These are phyloP conservation scores for Eremomyces bilateralis DNA, from an alignment of 495 filamentous ascomycete genomes.

Conservation along the genomic window DNA sequence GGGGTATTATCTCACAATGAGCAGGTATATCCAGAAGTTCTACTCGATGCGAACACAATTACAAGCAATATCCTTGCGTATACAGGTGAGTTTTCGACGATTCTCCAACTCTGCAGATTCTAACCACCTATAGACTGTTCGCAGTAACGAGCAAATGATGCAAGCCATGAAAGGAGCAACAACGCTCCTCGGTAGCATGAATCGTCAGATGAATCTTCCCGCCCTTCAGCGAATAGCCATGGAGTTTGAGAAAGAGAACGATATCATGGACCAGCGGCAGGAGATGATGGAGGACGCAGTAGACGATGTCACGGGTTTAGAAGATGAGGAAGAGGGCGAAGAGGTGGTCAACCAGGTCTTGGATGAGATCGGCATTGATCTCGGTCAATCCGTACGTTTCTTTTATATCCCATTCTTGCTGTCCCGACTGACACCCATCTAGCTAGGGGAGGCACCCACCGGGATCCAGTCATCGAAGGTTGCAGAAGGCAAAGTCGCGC, in stretches of 20 bases:
- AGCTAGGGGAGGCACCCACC: conserved; percentile 25
- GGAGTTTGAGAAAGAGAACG: conserved; percentile 98
- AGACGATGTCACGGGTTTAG: conserved; percentile 87
- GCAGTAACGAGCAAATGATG: conserved; percentile 99
- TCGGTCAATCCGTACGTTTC: conserved; percentile 58
- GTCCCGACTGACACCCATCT: conserved; percentile 9
- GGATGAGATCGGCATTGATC: conserved; percentile 90
- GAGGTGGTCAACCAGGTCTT: conserved; percentile 91
- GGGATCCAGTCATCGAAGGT: conserved; percentile 20
- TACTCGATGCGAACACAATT: conserved; percentile 93
- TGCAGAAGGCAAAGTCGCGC: conserved; percentile 20
- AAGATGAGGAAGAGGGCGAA: conserved; percentile 74
- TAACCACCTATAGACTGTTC: conserved; percentile 43
- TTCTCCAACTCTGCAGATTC: conserved; percentile 2
- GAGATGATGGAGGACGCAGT: conserved; percentile 99
- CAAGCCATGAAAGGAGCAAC: conserved; percentile 98
- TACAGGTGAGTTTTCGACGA: conserved; percentile 42
- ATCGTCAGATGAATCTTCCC: conserved; percentile 89
- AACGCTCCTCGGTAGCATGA: conserved; percentile 81
- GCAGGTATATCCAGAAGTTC: conserved; percentile 89
- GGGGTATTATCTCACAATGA: neutral
- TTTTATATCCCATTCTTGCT: conserved; percentile 7
- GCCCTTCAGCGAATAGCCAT: conserved; percentile 91
- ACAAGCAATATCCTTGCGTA: conserved; percentile 82
- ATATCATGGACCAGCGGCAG: conserved; percentile 96